A percentile compares a stretch with the other conserved stretches of the same genome.
Evolutionary conservation across 2,329 filamentous ascomycete species (phyloP).

Genomic region (Fusarium solani-melongenae): DNA sequence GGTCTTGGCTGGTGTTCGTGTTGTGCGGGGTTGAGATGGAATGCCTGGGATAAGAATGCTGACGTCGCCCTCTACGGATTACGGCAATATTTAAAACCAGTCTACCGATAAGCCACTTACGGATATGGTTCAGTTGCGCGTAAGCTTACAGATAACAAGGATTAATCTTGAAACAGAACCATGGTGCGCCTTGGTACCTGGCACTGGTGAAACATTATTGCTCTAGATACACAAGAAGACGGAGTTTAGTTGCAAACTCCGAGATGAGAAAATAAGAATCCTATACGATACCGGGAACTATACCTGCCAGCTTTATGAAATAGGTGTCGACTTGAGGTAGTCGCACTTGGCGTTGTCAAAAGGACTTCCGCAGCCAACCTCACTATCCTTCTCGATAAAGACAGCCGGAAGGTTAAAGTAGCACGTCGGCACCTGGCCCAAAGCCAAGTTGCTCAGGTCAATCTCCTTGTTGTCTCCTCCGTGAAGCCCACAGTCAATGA

Average conservation of each 20-base stretch:
- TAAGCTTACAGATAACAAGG: background rate
- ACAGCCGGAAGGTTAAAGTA: constrained; percentile 23
- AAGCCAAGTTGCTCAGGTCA: background rate
- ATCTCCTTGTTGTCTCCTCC: background rate
- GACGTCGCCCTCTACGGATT: background rate
- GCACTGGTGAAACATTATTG: background rate
- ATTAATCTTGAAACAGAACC: background rate
- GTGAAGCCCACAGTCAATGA: constrained; percentile 21
- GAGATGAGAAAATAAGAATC: background rate
- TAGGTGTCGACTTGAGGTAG: constrained; percentile 7
- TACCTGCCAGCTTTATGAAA: background rate
- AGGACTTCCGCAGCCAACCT: background rate
- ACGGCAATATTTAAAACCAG: background rate
- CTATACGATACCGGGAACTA: background rate
- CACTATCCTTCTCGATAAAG: constrained; percentile 16
- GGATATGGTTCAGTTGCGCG: background rate
- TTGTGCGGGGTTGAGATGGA: background rate
- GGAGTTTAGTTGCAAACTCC: background rate
- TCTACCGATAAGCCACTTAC: background rate
- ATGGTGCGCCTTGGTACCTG: background rate
- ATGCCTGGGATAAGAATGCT: background rate
- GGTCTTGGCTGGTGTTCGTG: background rate
- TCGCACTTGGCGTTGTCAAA: background rate
- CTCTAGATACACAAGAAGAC: background rate
- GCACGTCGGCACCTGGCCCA: constrained; percentile 14